Evolutionary conservation across 495 filamentous ascomycete genomes (phyloP), one percentile per base, ranked within the genome.

Genomic region (Aspergillus ellipticus): DNA sequence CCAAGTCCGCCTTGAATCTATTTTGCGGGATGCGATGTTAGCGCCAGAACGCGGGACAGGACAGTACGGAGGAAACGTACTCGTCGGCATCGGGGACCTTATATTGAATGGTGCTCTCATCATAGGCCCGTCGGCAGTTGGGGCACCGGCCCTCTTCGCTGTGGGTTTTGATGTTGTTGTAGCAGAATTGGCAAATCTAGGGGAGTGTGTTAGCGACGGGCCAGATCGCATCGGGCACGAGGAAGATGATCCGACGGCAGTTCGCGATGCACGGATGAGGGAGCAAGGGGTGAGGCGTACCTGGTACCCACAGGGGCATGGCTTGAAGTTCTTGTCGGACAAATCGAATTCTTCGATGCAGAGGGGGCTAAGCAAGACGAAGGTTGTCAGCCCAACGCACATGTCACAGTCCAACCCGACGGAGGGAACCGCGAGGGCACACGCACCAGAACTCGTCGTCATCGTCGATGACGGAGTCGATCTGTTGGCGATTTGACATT

Each of bases 271-370:
- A 28, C 47, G 22, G n/a, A 49, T 17, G 39, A 42, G 19, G 16
- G 16, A 42, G 16, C 41, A 7, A 26, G 49, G 43, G 21, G n/a
- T n/a, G n/a, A n/a, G 28, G 64, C 80, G 45, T 84, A 97, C 94
- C 81, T 97, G 92, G 66, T 97, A 99, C 35, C 95, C 95, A 69
- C 94, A 99, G 22, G 93, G 95, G 77, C 95, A 99, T 56, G 95
- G 95, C 62, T 85, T 88, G 74, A 99, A 99, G 77, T 95, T 96
- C 71, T 89, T 89, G 76, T 99, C 95, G 26, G 90, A 92, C 39
- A 97, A 85, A 68, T 97, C 95, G 66, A 97, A 92, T 78, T 97
- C 95, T 77, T 99, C 95, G 70, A 99, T 94, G 75, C 95, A 99
- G 45, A 99, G 88, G 65, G 95, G 95, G 72, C 90, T 94, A 64